Evolutionary conservation across 306 rosid species (phyloP).

Genomic region (Rosa chinensis): DNA sequence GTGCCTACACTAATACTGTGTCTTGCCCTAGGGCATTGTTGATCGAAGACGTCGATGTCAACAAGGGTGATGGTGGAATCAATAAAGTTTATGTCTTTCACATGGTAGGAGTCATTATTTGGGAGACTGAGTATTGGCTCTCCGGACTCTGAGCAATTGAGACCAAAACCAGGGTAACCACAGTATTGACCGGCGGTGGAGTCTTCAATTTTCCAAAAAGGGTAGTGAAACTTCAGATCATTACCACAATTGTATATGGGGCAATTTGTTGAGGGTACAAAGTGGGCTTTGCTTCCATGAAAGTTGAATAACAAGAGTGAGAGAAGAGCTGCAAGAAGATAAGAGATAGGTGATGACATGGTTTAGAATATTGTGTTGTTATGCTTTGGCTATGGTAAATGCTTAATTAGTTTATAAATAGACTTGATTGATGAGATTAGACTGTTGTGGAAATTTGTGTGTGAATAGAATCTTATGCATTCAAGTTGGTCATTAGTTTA

Average conservation of each 20-base stretch:
- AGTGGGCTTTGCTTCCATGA: neutral
- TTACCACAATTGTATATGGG: neutral
- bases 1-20: neutral
- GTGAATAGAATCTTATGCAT: neutral
- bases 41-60: neutral
- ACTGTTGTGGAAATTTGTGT: conserved; percentile 1
- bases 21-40: neutral
- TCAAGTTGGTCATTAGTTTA: neutral
- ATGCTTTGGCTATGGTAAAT: neutral
- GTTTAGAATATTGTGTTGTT: neutral
- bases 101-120: neutral
- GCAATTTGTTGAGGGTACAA: neutral
- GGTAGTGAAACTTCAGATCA: too few species aligned
- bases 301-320: neutral
- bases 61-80: neutral
- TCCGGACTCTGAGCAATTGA: neutral
- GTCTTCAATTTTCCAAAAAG: neutral
- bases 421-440: neutral
- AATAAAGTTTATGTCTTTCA: neutral
- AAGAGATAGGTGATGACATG: neutral
- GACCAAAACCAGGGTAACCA: neutral
- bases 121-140: neutral
- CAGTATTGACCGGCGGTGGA: neutral
- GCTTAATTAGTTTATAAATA: neutral
- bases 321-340: neutral